These are phyloP conservation scores for Amanita pallidorosea DNA, from an alignment of 768 basidiomycete genomes.

Conservation along the genomic window DNA sequence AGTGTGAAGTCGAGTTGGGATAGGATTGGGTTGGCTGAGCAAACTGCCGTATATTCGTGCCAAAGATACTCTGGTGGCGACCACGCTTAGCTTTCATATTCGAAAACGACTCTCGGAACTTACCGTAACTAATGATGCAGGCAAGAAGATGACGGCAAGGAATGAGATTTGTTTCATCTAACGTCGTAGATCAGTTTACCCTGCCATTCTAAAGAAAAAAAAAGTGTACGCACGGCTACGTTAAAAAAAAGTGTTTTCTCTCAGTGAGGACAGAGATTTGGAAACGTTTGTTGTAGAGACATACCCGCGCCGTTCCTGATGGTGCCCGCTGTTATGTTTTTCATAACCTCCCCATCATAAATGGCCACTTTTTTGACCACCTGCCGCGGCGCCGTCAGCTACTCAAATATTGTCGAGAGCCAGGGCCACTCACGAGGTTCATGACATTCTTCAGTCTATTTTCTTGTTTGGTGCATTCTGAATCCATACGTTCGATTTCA, in stretches of 20 bases:
- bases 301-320: slow-evolving; percentile 21
- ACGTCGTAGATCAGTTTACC: not conserved
- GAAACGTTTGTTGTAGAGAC: not conserved
- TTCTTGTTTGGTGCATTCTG: slow-evolving; percentile 28
- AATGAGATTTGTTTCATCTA: slow-evolving; percentile 32
- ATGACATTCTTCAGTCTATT: slow-evolving; percentile 39
- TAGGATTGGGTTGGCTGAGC: not conserved
- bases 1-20: not conserved
- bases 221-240: slow-evolving; percentile 8
- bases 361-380: slow-evolving; percentile 37
- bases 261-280: too few relatives aligned
- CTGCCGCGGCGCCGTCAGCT: slow-evolving; percentile 12
- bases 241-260: not conserved
- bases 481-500: slow-evolving; percentile 40
- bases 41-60: not conserved
- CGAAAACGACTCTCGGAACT: not conserved
- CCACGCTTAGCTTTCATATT: not conserved
- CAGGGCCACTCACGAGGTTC: slow-evolving; percentile 25
- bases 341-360: slow-evolving; percentile 32
- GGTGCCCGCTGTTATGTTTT: slow-evolving; percentile 27
- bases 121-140: slow-evolving; percentile 26
- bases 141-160: slow-evolving; percentile 39
- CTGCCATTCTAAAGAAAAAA: too few relatives aligned
- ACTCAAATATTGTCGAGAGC: too few relatives aligned
- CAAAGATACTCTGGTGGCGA: not conserved